These are phyloP conservation scores for Cercospora nicotianae DNA, from an alignment of 2,329 filamentous ascomycete species.

Conservation along the genomic window DNA sequence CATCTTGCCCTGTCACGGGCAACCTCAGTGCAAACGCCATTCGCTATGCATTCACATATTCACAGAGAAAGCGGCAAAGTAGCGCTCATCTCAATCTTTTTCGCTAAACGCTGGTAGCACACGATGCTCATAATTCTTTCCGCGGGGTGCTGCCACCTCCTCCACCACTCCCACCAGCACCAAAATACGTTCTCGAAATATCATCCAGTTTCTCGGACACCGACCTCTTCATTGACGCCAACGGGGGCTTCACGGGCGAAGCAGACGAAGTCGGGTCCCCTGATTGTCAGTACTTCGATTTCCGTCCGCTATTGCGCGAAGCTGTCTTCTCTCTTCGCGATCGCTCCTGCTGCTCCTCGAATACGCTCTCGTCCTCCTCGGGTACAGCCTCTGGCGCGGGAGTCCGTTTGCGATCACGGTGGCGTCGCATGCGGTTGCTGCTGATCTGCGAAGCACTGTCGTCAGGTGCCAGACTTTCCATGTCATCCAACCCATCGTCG, in stretches of 20 bases:
- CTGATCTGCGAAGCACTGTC: conserved; percentile 80
- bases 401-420: conserved; percentile 65
- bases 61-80: not conserved
- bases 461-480: conserved; percentile 65
- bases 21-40: conserved; percentile 6
- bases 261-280: conserved; percentile 7
- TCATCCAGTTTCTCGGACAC: conserved; percentile 15
- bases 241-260: conserved; percentile 8
- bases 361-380: conserved; percentile 60
- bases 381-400: conserved; percentile 72
- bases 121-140: not conserved
- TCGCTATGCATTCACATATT: conserved; percentile 14
- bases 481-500: conserved; percentile 41
- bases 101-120: not conserved
- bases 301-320: conserved; percentile 7
- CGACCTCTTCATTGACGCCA: conserved; percentile 7
- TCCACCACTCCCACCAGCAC: not conserved
- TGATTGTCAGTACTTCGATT: conserved; percentile 19
- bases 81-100: not conserved
- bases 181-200: conserved; percentile 14
- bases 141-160: conserved; percentile 13
- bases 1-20: not conserved
- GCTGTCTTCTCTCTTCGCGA: conserved; percentile 4
- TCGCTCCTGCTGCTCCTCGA: conserved; percentile 32
- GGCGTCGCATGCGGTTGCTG: conserved; percentile 64